Evolutionary conservation across 1,284 basidiomycete species (phyloP), one percentile per base, ranked within the genome.

Genomic region (Clitocybe nebularis): DNA sequence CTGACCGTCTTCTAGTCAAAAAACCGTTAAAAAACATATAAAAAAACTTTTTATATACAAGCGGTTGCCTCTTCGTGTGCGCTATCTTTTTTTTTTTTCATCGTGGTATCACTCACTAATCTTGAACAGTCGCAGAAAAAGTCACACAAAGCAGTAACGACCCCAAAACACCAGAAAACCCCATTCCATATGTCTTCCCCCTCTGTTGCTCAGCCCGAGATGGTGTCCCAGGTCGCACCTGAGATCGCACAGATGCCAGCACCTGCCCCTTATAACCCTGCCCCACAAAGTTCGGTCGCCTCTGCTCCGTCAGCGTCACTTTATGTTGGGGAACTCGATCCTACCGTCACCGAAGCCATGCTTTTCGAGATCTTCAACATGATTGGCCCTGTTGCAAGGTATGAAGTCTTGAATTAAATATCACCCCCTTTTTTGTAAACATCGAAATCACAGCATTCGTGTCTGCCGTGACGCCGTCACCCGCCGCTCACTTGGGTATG

Each of bases 281-380:
- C 77, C 36, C 72, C 75, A 21, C 74, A 78, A 49, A 62, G 64
- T 37, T 68, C 77, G 9, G 71, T 74, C 43, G 69, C 79, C 47
- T 72, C 84, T 45, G 75, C 85, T 46, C 85, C 88, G 33, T 90
- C 88, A 46, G 91, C 94, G 26, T 96, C 93, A 49, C 89, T 99
- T 60, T 99, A 99, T 71, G 96, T 99, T 52, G 96, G 96, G 53
- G 96, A 99, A 76, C 88, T 99, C 57, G 96, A 99, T 71, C 85
- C 89, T 55, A 88, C 89, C 53, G 95, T 99, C 67, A 93, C 94
- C 40, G 96, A 99, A 78, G 95, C 96, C 49, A 98, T 98, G 91
- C 81, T 99, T 48, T 99, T 98, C 64, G 96, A 99, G 77, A 99
- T 99, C 66, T 99, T 99, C 80, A 97, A 95, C 71, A 96, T 99